A percentile compares a stretch with the other conserved stretches of the same genome.
phyloP scores from a whole-genome alignment of 805 yeast genomes.

The Ascoidea asiatica region DNA sequence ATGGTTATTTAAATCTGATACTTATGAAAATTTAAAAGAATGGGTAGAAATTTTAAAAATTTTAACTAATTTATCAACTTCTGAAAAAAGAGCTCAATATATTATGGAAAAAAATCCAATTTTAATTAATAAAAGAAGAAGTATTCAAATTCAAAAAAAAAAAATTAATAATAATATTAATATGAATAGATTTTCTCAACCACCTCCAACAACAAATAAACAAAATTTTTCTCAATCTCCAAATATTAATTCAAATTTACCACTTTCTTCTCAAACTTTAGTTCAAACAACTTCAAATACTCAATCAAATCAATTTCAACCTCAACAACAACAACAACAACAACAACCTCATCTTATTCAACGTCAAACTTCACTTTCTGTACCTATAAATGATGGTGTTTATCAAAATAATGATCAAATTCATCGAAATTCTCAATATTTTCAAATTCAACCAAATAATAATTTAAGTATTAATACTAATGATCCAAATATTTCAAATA shows the following conservation, averaged over 20 bases:
- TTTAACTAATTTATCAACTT: slow-evolving; percentile 49
- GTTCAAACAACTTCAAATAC: not conserved
- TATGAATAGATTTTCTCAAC: slow-evolving; percentile 1
- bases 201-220: not conserved
- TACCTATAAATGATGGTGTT: too few relatives aligned
- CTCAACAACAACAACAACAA: not conserved
- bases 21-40: slow-evolving; percentile 60
- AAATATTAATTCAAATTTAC: not conserved
- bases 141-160: not conserved
- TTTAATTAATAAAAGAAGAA: slow-evolving; percentile 5
- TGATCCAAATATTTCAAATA: slow-evolving; percentile 4
- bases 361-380: not conserved
- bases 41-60: slow-evolving; percentile 76
- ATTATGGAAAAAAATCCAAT: slow-evolving; percentile 17
- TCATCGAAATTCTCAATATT: not conserved
- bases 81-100: slow-evolving; percentile 40
- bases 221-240: not conserved
- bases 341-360: not conserved
- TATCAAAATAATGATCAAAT: not conserved
- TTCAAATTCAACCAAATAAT: slow-evolving; percentile 2
- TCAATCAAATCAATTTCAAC: not conserved
- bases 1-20: slow-evolving; percentile 90
- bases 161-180: slow-evolving; percentile 1
- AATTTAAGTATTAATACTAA: too few relatives aligned
- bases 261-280: not conserved